phyloP scores from a whole-genome alignment of 306 rosid species.

The Cicer arietinum region DNA sequence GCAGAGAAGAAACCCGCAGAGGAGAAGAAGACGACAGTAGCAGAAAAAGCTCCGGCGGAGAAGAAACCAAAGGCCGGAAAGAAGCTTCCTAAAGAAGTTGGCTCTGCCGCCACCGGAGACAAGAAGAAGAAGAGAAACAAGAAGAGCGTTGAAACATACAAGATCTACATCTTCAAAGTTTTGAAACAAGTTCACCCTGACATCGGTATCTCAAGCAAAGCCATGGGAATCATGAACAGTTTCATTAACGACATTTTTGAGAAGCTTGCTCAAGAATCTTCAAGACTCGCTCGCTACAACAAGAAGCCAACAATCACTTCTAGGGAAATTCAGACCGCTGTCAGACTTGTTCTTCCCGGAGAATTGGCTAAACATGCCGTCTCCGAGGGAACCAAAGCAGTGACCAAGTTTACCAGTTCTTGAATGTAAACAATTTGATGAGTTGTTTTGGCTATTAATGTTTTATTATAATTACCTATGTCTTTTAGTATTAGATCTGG shows the following conservation, averaged over 20 bases:
- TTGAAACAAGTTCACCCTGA: constrained; percentile 79
- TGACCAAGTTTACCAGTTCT: constrained; percentile 68
- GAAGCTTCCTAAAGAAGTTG: constrained; percentile 76
- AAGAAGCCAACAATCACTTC: constrained; percentile 81
- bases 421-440: background rate
- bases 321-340: constrained; percentile 79
- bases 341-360: constrained; percentile 72
- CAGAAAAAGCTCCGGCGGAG: constrained; percentile 73
- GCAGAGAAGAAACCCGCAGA: constrained; percentile 72
- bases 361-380: constrained; percentile 79
- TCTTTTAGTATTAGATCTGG: no score
- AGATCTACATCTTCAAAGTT: constrained; percentile 83
- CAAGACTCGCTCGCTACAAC: constrained; percentile 76
- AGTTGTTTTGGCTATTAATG: no score
- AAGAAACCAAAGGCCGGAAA: constrained; percentile 83
- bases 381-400: constrained; percentile 81
- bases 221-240: constrained; percentile 83
- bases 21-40: constrained; percentile 66
- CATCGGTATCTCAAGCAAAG: constrained; percentile 77
- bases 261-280: constrained; percentile 77
- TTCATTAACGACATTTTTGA: constrained; percentile 78
- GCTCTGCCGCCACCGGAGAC: constrained; percentile 52
- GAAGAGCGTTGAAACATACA: constrained; percentile 75
- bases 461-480: no score
- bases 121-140: constrained; percentile 77